Conservation (phyloP, 2,329 filamentous ascomycete species). For the Trichoderma gracile region DNA sequence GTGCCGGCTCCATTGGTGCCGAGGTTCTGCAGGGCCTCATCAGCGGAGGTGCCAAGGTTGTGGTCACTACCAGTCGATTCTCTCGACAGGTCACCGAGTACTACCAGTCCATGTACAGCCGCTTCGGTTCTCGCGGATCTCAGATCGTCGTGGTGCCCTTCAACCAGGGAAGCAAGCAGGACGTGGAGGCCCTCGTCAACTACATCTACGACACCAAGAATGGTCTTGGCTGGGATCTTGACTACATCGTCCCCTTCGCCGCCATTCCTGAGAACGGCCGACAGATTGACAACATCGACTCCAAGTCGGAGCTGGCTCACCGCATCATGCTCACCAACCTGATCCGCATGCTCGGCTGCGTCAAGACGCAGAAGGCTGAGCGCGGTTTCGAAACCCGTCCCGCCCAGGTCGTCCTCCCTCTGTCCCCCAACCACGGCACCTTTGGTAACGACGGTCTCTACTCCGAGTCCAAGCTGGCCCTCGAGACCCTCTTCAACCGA, state of each 20-base stretch:
- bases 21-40: conserved; percentile 95
- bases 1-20: conserved; percentile 95
- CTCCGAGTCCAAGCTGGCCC: conserved; percentile 93
- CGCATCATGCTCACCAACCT: conserved; percentile 99
- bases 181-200: conserved; percentile 88
- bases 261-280: conserved; percentile 97
- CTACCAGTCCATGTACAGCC: conserved; percentile 97
- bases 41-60: conserved; percentile 92
- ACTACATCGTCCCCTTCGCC: conserved; percentile 93
- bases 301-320: conserved; percentile 95
- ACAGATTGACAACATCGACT: conserved; percentile 95
- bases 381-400: conserved; percentile 92
- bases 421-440: conserved; percentile 97
- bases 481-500: conserved; percentile 97
- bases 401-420: conserved; percentile 90
- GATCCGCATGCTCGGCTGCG: conserved; percentile 80
- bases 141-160: conserved; percentile 98
- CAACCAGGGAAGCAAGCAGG: conserved; percentile 98
- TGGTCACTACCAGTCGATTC: conserved; percentile 95
- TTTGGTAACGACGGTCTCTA: conserved; percentile 98
- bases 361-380: conserved; percentile 87
- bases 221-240: conserved; percentile 96
- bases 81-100: conserved; percentile 98
- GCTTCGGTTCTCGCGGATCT: conserved; percentile 88
- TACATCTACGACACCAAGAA: conserved; percentile 98